Base-by-base conservation (phyloP, 1,284 basidiomycete species). In the Microbotryum lychnidis-dioicae region DNA sequence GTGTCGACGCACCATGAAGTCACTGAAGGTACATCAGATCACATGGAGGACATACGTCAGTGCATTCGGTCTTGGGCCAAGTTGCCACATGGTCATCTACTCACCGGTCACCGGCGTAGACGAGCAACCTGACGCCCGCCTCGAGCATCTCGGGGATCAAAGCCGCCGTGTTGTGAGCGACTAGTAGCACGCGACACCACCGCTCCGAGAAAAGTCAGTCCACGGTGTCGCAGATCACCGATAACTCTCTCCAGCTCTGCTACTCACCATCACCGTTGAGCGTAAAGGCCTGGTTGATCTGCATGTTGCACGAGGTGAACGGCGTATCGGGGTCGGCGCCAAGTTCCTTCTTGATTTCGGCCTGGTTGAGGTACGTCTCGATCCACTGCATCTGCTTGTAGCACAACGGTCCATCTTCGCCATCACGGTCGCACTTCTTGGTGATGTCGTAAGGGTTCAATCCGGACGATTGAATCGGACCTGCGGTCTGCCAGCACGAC, bases 31-130 rank as follows among this genome's bases (percentile, higher is more conserved):
- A 10, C 4, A 16, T 23, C 33, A 10, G 7, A 16, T n/a, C 25
- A 49, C 61, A 6, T 79, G 42, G 54, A 27, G 86, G 75, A 88
- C 87, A 77, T 87, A 89, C 82, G 87, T 33, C 8, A 23, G 6
- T 7, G n/a, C 7, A 18, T 29, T 42, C 37, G n/a, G 23, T 27
- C 27, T 20, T 27, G 9, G 50, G 31, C n/a, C n/a, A 25, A 21
- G 29, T 29, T 23, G 20, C 31, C 14, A 23, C 23, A 27, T 23
- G 25, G 50, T 14, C 42, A 76, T 86, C 78, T 86, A 84, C 75
- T 92, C 91, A 80, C 87, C 84, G 70, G 9, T 87, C 86, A 27
- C 88, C 89, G 59, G 88, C 87, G 71, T 91, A 92, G 45, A 91
- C 84, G 47, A 92, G 77, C 44, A 93, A 77, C 60, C 87, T 78